These are phyloP conservation scores for Dendrobium huoshanense DNA, from an alignment of 106 monocot species.

Conservation along the genomic window DNA sequence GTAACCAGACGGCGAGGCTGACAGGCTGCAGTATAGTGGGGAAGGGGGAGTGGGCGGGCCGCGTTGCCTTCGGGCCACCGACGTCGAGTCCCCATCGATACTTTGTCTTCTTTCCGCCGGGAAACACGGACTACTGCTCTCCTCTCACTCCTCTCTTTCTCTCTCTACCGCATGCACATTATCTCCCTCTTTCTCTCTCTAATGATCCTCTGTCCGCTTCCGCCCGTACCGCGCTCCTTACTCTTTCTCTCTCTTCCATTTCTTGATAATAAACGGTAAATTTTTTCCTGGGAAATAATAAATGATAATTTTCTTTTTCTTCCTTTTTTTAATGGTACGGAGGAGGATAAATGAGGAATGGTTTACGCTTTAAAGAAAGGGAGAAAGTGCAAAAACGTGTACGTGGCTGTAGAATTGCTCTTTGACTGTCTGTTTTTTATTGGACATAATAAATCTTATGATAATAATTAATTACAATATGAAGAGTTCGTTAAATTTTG, in stretches of 20 bases:
- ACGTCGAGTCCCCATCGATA: neutral
- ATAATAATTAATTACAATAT: too few species aligned
- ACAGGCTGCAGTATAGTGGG: neutral
- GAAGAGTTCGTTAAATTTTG: too few species aligned
- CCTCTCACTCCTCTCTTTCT: neutral
- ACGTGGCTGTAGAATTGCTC: too few species aligned
- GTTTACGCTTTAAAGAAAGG: too few species aligned
- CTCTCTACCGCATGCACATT: neutral
- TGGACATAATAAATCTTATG: too few species aligned
- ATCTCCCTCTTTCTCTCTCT: slow-evolving; percentile 1
- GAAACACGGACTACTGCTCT: slow-evolving; percentile 6
- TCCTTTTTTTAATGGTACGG: neutral
- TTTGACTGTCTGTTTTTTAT: too few species aligned
- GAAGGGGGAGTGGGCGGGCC: neutral
- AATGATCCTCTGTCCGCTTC: neutral
- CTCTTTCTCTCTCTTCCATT: neutral
- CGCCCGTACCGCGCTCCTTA: neutral
- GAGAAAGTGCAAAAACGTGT: too few species aligned
- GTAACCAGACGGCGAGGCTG: slow-evolving; percentile 7
- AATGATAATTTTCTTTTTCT: neutral
- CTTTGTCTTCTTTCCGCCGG: slow-evolving; percentile 6
- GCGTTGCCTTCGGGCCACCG: neutral
- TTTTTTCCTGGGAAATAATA: neutral
- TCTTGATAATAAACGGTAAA: neutral
- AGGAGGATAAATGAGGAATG: too few species aligned